These are phyloP conservation scores for Nakaseomyces kungkrabaensis DNA, from an alignment of 1,139 yeast genomes.

Conservation along the genomic window DNA sequence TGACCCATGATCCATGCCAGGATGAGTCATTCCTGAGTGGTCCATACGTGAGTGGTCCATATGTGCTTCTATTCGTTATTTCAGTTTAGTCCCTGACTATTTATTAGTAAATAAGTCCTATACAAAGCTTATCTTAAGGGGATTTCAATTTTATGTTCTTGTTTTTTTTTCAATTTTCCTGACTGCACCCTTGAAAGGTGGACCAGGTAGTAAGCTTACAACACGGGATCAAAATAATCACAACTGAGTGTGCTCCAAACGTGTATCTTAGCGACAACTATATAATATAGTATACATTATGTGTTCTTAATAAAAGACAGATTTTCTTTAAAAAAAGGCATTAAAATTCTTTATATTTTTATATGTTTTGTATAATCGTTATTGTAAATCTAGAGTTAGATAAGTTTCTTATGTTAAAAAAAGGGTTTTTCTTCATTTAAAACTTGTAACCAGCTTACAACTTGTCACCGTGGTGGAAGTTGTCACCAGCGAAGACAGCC, in stretches of 20 bases:
- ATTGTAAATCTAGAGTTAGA: background rate
- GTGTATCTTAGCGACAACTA: too few species aligned
- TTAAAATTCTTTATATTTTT: background rate
- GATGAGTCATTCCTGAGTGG: conserved; percentile 22
- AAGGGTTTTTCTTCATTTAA: background rate
- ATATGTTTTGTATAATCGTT: background rate
- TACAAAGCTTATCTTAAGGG: too few species aligned
- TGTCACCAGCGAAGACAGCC: conserved; percentile 86
- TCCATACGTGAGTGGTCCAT: conserved; percentile 20
- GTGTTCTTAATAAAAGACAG: too few species aligned
- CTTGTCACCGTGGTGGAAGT: conserved; percentile 50
- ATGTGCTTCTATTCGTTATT: background rate
- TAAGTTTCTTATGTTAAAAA: background rate
- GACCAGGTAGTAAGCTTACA: too few species aligned
- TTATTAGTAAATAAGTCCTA: too few species aligned
- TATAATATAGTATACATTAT: too few species aligned
- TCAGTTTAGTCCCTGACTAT: background rate
- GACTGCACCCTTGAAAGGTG: too few species aligned
- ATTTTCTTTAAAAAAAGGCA: background rate
- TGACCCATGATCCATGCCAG: conserved; percentile 8
- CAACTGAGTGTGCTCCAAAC: too few species aligned
- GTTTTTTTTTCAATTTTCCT: too few species aligned
- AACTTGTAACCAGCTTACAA: conserved; percentile 17
- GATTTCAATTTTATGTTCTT: too few species aligned
- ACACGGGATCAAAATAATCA: too few species aligned